Conservation (phyloP, 495 filamentous ascomycete species). For the Xanthoparmelia taractica region DNA sequence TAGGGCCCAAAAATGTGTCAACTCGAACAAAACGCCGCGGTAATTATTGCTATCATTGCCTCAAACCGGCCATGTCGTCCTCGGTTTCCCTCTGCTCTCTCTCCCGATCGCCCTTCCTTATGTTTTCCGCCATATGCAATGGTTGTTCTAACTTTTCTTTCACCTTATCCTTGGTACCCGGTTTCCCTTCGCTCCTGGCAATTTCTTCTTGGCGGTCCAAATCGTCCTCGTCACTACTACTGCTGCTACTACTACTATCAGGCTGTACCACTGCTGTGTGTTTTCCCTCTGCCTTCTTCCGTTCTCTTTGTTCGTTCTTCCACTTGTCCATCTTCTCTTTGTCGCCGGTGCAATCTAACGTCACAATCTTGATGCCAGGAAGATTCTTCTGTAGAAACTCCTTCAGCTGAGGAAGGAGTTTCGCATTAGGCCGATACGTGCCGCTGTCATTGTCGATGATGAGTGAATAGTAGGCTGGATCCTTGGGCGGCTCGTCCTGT, state of each 20-base stretch:
- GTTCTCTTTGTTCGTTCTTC: slow-evolving; percentile 55
- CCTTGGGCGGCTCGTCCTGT: slow-evolving; percentile 36
- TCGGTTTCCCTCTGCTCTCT: slow-evolving; percentile 17
- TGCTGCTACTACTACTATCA: slow-evolving; percentile 51
- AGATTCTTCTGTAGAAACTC: slow-evolving; percentile 62
- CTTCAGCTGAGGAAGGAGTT: slow-evolving; percentile 60
- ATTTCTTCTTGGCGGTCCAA: slow-evolving; percentile 49
- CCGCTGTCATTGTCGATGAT: slow-evolving; percentile 93
- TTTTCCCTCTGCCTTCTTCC: slow-evolving; percentile 58
- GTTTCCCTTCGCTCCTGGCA: slow-evolving; percentile 31
- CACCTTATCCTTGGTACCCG: slow-evolving; percentile 15
- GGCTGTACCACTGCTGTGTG: slow-evolving; percentile 60
- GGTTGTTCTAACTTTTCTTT: slow-evolving; percentile 15
- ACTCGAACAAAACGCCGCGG: too few species aligned
- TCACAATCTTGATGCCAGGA: slow-evolving; percentile 61
- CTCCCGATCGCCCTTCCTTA: slow-evolving; percentile 18
- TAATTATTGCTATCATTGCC: not conserved
- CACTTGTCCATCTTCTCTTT: slow-evolving; percentile 54
- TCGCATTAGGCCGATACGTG: slow-evolving; percentile 79
- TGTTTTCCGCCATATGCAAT: slow-evolving; percentile 14
- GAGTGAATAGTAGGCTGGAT: slow-evolving; percentile 70
- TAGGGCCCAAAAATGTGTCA: too few species aligned
- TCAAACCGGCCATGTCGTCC: slow-evolving; percentile 11
- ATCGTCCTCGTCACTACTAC: slow-evolving; percentile 68
- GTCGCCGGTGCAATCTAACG: slow-evolving; percentile 58